Evolutionary conservation across 176 grass and related monocot genomes (phyloP), one percentile per base, ranked within the genome.

Genomic region (Avena sativa): DNA sequence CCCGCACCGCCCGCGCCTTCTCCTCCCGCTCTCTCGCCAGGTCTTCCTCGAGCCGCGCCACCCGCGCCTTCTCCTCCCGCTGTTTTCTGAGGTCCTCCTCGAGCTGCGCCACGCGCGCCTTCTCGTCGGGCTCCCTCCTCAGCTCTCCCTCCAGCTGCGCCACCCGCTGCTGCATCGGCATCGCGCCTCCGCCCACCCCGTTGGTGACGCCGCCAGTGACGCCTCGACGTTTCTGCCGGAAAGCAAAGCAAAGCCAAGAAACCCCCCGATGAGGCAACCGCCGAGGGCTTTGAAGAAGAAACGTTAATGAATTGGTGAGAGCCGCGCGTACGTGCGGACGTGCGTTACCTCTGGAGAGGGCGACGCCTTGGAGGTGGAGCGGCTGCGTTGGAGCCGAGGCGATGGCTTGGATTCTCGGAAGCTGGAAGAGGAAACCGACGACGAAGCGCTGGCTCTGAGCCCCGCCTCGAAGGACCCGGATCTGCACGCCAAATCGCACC

Each of bases 121-220:
- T 98, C 44, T 98, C 96, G 74, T 92, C 86, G 57, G 57, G 87
- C 79, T 94, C 96, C 88, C 47, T 56, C 26, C 82, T 81, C 64
- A 98, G 81, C 78, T 94, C 89, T 49, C 92, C 94, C 69, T 83
- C 90, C 63, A 91, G 85, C 89, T 92, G 86, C 56, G 38, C 81
- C 73, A 94, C 69, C 60, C 89, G 84, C 68, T 91, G 88, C 80
- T 89, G 86, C 95, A 91, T 81, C 21, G 47, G 72, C 47, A 26
- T 52, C 3, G 47, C 19, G 69, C 38, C 40, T 46, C 65, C 74
- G 6, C 40, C 40, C 7, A 23, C 23, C 23, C 78, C 34, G 16
- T 16, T 34, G 1, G 15, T 17, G 0, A 5, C 51, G 10, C 3
- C 62, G 12, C 36, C 61, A 25, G 13, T 8, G 57, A 55, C 48